Percentiles rank a stretch among this genome's conserved stretches.
Evolutionary conservation across 2,329 filamentous ascomycete genomes (phyloP).

Genomic region (Botrytis porri): DNA sequence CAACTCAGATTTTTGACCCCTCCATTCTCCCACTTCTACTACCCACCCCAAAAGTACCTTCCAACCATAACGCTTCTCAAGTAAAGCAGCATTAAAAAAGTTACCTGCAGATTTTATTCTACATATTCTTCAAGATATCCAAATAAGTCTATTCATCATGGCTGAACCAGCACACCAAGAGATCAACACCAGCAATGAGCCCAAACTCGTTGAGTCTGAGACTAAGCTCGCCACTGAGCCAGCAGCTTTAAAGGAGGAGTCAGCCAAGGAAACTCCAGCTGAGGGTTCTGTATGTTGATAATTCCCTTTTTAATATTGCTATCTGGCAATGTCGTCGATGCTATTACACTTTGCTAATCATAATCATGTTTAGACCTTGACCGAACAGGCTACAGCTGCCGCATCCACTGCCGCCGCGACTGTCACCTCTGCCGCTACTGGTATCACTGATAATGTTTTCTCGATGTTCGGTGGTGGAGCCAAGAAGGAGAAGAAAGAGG

Average conservation of each 20-base stretch:
- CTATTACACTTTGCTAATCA: constrained; percentile 21
- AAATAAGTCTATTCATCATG: constrained; percentile 24
- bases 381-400: constrained; percentile 39
- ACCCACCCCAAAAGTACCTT: constrained; percentile 16
- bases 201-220: constrained; percentile 42
- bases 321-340: background rate
- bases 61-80: constrained; percentile 14
- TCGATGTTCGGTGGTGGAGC: constrained; percentile 98
- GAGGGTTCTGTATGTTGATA: constrained; percentile 28
- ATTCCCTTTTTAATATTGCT: background rate
- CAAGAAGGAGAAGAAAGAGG: constrained; percentile 92
- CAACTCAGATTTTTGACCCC: constrained; percentile 20
- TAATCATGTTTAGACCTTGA: constrained; percentile 32
- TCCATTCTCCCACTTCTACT: constrained; percentile 18
- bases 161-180: constrained; percentile 40
- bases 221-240: constrained; percentile 45
- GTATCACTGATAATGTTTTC: constrained; percentile 67
- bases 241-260: constrained; percentile 25
- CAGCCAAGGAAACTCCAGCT: constrained; percentile 28
- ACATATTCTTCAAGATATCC: background rate
- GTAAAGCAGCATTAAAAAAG: constrained; percentile 4
- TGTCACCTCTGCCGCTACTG: constrained; percentile 42
- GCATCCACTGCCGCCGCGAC: constrained; percentile 42
- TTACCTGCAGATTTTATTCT: constrained; percentile 8
- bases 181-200: constrained; percentile 40